These are phyloP conservation scores for Aspergillus pseudoviridinutans DNA, from an alignment of 2,329 filamentous ascomycete species.

Conservation along the genomic window DNA sequence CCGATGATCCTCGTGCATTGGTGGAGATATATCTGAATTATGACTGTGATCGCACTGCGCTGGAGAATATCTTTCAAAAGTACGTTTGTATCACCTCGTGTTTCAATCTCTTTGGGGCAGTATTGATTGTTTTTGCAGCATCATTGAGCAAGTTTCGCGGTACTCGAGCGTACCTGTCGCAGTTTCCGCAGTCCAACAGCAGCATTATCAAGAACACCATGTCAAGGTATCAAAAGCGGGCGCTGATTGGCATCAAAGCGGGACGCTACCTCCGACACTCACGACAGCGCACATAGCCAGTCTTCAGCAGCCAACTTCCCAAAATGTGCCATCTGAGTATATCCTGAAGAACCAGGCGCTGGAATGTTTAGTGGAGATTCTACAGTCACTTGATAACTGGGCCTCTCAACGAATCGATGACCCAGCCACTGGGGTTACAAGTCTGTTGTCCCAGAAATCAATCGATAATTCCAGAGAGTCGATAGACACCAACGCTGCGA, in stretches of 20 bases:
- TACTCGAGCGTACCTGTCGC: constrained; percentile 76
- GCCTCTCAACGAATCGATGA: constrained; percentile 65
- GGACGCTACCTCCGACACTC: constrained; percentile 80
- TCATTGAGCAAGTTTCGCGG: constrained; percentile 89
- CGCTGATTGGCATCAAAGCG: constrained; percentile 79
- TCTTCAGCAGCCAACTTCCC: constrained; percentile 42
- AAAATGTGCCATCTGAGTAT: constrained; percentile 81
- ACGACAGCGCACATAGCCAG: constrained; percentile 71
- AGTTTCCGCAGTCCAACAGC: constrained; percentile 73
- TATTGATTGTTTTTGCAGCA: constrained; percentile 40
- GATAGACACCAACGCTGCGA: constrained; percentile 61
- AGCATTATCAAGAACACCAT: constrained; percentile 78
- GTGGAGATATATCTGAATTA: constrained; percentile 98
- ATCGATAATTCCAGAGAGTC: constrained; percentile 65
- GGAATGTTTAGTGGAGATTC: constrained; percentile 80
- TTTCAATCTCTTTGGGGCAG: not conserved
- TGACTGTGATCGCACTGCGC: constrained; percentile 84
- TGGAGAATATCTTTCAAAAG: constrained; percentile 94
- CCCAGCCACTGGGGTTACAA: constrained; percentile 48
- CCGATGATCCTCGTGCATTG: constrained; percentile 77
- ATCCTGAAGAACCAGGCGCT: constrained; percentile 84
- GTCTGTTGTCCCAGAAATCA: constrained; percentile 48
- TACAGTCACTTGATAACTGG: constrained; percentile 91
- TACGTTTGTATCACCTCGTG: constrained; percentile 16
- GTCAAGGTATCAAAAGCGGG: constrained; percentile 55